Evolutionary conservation across 768 basidiomycete genomes (phyloP), one percentile per base, ranked within the genome.

Genomic region (Pleurotus tuoliensis): DNA sequence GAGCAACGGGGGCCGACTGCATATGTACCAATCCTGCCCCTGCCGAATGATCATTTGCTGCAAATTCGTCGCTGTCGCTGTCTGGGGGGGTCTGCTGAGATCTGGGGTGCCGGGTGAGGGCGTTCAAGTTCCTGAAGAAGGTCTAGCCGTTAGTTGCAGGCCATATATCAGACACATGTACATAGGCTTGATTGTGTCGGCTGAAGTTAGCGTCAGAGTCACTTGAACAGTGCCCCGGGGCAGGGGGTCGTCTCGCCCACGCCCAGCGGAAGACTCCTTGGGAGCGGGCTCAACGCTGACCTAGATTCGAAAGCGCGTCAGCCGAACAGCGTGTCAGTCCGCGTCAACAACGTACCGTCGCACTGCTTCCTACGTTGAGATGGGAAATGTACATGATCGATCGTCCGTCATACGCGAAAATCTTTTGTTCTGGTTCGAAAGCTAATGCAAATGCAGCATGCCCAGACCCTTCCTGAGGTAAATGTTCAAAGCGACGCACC

Each of bases 21-120:
- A 34, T 43, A 50, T 56, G 11, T 54, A 78, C 81, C 75, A 59
- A 37, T 82, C 81, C 0, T 75, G 71, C 0, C 66, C 73, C 52
- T 82, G 81, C 0, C 80, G 73, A 1, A 83, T 58, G 8, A 83
- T 71, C 1, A 83, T 64, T 44, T 83, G 81, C 0, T 53, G 1
- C n/a, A 83, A 61, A 39, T 79, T 83, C 0, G 73, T 70, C 0
- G 80, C 79, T 2, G 70, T 69, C 1, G 66, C 38, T 3, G 73
- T 69, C 24, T 69, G n/a, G 27, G 52, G 61, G 18, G n/a, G 70
- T 62, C 47, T 38, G 25, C 12, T 9, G 37, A 25, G 24, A n/a
- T 44, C 55, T 52, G 7, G 58, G 51, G 4, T 45, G 39, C 1
- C 34, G 25, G 9, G 71, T 64, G 2, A 72, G 58, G 20, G 60